These are phyloP conservation scores for Mycena venus DNA, from an alignment of 768 basidiomycete species.

Conservation along the genomic window DNA sequence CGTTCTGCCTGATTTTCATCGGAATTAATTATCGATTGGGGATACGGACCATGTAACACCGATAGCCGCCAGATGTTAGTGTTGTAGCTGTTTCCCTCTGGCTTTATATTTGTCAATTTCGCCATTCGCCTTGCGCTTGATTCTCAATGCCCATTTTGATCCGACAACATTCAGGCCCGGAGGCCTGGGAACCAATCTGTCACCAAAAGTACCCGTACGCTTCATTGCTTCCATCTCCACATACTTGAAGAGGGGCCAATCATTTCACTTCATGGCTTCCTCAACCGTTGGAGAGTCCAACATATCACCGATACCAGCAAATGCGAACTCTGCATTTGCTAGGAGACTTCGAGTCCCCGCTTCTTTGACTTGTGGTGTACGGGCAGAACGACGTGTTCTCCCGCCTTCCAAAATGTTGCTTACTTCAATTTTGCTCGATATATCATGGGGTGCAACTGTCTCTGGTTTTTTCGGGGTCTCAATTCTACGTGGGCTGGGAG, in stretches of 20 bases:
- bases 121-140: too few species aligned
- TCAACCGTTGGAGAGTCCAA: slow-evolving; percentile 19
- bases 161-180: too few species aligned
- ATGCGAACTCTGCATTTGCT: slow-evolving; percentile 15
- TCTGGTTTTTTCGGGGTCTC: not conserved
- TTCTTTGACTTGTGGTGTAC: not conserved
- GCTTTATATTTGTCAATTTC: too few species aligned
- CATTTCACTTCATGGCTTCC: slow-evolving; percentile 16
- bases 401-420: slow-evolving; percentile 20
- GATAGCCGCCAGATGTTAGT: too few species aligned
- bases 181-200: too few species aligned
- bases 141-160: slow-evolving; percentile 44
- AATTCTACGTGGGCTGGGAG: not conserved
- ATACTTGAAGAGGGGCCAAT: slow-evolving; percentile 20
- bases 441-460: slow-evolving; percentile 19
- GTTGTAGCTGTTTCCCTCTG: too few species aligned
- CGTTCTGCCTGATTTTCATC: too few species aligned
- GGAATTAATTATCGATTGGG: too few species aligned
- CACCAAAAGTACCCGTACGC: slow-evolving; percentile 13
- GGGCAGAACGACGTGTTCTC: slow-evolving; percentile 8
- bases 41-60: too few species aligned
- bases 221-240: slow-evolving; percentile 16
- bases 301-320: slow-evolving; percentile 3
- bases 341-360: not conserved
- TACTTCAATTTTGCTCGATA: slow-evolving; percentile 9